A percentile compares a stretch with the other conserved stretches of the same genome.
These are phyloP conservation scores for Melampsora abietis-canadensis DNA, from an alignment of 1,284 basidiomycete genomes.

Conservation along the genomic window DNA sequence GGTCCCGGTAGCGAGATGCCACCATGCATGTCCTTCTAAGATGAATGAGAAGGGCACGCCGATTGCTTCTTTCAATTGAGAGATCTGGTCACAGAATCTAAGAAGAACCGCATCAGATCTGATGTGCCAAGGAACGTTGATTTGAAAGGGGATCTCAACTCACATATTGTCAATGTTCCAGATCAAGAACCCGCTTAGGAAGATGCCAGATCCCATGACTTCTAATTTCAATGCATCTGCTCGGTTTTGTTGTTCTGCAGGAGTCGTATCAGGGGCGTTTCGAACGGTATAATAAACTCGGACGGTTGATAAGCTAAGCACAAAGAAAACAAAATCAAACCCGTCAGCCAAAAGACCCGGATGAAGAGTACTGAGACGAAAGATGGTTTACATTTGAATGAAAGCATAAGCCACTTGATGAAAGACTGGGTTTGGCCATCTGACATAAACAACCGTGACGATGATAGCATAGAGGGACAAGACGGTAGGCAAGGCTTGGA, in stretches of 20 bases:
- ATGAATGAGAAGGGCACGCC: constrained; percentile 48
- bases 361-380: constrained; percentile 44
- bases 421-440: constrained; percentile 58
- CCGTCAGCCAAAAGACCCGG: constrained; percentile 44
- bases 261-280: constrained; percentile 44
- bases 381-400: constrained; percentile 52
- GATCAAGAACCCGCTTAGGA: constrained; percentile 55
- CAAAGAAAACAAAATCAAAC: constrained; percentile 49
- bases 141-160: constrained; percentile 8
- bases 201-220: constrained; percentile 50
- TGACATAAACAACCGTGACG: constrained; percentile 47
- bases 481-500: constrained; percentile 45
- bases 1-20: constrained; percentile 59
- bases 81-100: constrained; percentile 45
- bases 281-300: constrained; percentile 37
- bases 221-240: constrained; percentile 43
- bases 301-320: constrained; percentile 47
- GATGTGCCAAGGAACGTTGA: constrained; percentile 45
- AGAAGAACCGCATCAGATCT: constrained; percentile 30
- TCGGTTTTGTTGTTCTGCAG: constrained; percentile 7
- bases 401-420: constrained; percentile 58
- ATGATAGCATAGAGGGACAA: constrained; percentile 44
- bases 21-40: constrained; percentile 55
- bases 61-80: constrained; percentile 43
- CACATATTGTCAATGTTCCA: constrained; percentile 61